A percentile compares a stretch with the other conserved stretches of the same genome.
Evolutionary conservation across 2,329 filamentous ascomycete species (phyloP).

Genomic region (Arthrinium phaeospermum): DNA sequence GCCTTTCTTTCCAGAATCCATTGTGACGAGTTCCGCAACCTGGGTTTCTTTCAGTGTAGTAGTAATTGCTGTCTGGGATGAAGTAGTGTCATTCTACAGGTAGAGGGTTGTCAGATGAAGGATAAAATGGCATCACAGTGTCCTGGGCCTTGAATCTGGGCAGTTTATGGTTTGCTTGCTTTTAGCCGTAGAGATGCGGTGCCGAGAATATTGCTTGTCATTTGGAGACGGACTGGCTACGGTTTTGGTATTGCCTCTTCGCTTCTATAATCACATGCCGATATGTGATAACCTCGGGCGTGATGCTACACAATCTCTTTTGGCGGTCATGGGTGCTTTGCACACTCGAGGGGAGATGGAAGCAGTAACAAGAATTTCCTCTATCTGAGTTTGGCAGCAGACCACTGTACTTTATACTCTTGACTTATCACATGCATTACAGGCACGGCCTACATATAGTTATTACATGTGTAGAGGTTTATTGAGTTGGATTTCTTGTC

Average conservation of each 20-base stretch:
- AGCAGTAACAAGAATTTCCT: too few relatives aligned
- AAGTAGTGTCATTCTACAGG: not conserved
- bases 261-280: conserved; percentile 13
- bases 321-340: not conserved
- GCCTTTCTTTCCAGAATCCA: not conserved
- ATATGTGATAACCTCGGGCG: not conserved
- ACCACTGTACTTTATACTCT: too few relatives aligned
- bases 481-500: not conserved
- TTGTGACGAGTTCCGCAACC: not conserved
- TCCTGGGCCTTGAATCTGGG: too few relatives aligned
- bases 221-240: not conserved
- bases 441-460: too few relatives aligned
- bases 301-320: not conserved
- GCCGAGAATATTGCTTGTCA: not conserved
- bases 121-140: not conserved
- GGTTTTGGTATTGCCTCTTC: not conserved
- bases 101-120: not conserved
- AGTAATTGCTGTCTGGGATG: not conserved
- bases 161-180: not conserved
- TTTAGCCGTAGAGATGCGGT: not conserved
- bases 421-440: too few relatives aligned
- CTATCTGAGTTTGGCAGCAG: not conserved
- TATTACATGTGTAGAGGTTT: not conserved
- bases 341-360: not conserved
- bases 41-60: too few relatives aligned